Conservation (phyloP, 306 rosid genomes). For the Myrica gale region DNA sequence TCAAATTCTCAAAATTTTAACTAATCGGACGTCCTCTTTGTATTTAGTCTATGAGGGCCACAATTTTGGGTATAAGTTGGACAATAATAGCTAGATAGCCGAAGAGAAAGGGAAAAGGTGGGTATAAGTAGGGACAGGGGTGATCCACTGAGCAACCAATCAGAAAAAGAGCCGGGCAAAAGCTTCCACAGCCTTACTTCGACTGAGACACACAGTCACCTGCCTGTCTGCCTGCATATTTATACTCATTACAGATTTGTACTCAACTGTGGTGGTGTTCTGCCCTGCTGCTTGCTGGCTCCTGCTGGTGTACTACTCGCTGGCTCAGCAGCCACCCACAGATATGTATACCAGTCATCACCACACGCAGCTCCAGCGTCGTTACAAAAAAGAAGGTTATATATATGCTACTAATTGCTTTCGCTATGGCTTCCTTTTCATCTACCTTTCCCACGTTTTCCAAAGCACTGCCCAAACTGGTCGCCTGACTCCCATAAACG, state of each 20-base stretch:
- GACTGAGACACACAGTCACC: constrained; percentile 41
- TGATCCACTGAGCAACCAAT: constrained; percentile 18
- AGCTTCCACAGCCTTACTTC: constrained; percentile 33
- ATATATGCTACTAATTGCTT: background rate
- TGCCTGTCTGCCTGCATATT: constrained; percentile 44
- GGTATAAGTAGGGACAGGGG: constrained; percentile 23
- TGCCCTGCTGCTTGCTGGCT: constrained; percentile 13
- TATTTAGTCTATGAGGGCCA: too few species aligned
- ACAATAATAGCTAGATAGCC: constrained; percentile 15
- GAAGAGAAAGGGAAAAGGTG: constrained; percentile 46
- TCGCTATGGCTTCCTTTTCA: background rate
- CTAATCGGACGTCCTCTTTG: too few species aligned
- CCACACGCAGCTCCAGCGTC: background rate
- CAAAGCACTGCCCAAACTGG: constrained; percentile 39
- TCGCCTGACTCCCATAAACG: constrained; percentile 45
- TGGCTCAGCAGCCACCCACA: constrained; percentile 13
- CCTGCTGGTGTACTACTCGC: background rate
- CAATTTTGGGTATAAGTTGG: too few species aligned
- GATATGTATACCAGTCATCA: background rate
- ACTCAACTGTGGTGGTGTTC: constrained; percentile 7
- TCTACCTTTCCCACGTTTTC: constrained; percentile 28
- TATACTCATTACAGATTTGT: constrained; percentile 39
- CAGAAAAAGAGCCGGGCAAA: constrained; percentile 25
- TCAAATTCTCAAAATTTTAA: too few species aligned
- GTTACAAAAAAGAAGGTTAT: background rate